Base-by-base conservation (phyloP, 2,329 filamentous ascomycete species). In the Neospermospora avenae region DNA sequence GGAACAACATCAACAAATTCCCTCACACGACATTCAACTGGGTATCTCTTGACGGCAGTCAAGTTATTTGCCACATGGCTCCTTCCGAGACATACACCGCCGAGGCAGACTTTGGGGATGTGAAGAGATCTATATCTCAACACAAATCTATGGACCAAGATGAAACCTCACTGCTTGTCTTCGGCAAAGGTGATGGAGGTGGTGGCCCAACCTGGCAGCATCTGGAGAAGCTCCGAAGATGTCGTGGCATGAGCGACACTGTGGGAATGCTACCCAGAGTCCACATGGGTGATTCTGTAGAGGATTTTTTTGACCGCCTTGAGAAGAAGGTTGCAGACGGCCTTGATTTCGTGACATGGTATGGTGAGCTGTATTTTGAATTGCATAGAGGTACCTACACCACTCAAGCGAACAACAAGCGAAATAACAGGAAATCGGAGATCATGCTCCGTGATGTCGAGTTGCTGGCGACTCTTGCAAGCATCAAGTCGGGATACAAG, bases 1-100 rank as follows among this genome's bases (percentile, higher is more conserved):
- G 95, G 95, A 98, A 98, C 79, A 98, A 98, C 74, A 98, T 98
- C 82, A 98, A 98, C 78, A 96, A 90, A 72, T 99, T 98, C 77
- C 95, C 95, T 0, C 95, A 98, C 73, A 98, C 95, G 5, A 98
- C 95, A 0, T 99, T 99, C 81, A 96, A 96, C 75, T 99, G 95
- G 95, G 93, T 99, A 34, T 86, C 92, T 13, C 84, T 97, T 14
- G 95, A 99, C 74, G 93, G 95, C 60, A 96, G 90, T 71, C 95
- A 98, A 72, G 95, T 99, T 66, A 85, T 99, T 63, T 98, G 93
- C 74, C 95, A 99, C 72, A 99, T 99, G 95, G 86, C 93, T 3
- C 95, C 95, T 1, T 85, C 91, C 2, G 93, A 99, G 76, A 98
- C 95, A 0, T 98, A 99, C 74, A 98, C 93, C 4, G 90, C 95